These are phyloP conservation scores for Lentinula sp. DNA, from an alignment of 768 basidiomycete species.

Conservation along the genomic window DNA sequence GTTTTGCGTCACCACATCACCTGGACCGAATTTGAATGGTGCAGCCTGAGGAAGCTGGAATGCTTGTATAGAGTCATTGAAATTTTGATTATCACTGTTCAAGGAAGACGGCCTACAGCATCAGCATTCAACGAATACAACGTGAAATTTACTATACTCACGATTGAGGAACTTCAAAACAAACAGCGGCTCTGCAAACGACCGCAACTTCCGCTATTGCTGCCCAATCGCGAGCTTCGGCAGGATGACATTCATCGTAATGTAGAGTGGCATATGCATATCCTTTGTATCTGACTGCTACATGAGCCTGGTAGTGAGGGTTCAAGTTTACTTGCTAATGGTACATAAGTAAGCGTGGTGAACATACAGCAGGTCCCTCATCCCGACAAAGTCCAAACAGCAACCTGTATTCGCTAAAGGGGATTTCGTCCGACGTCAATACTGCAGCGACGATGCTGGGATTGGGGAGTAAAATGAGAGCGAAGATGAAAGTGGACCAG, in stretches of 20 bases:
- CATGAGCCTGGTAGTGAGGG: not conserved
- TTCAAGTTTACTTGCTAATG: not conserved
- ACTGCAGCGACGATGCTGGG: constrained; percentile 65
- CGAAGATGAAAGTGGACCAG: constrained; percentile 33
- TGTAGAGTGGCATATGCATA: not conserved
- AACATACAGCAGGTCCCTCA: not conserved
- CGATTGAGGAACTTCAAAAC: not conserved
- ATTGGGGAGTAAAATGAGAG: constrained; percentile 70
- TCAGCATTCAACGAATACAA: not conserved
- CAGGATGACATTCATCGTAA: not conserved
- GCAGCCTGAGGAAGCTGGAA: not conserved
- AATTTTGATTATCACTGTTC: not conserved
- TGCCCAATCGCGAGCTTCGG: not conserved
- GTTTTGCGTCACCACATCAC: not conserved
- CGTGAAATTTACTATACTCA: not conserved
- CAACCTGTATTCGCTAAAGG: not conserved
- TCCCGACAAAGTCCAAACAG: not conserved
- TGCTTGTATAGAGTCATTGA: not conserved
- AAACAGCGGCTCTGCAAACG: not conserved
- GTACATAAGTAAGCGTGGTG: not conserved
- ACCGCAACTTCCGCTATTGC: not conserved
- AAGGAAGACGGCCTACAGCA: not conserved
- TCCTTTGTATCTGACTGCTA: not conserved
- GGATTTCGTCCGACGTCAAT: not conserved
- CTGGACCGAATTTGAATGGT: not conserved